Percentiles rank a stretch among this genome's conserved stretches.
These are phyloP conservation scores for Cicer yamashitae DNA, from an alignment of 306 rosid species.

Conservation along the genomic window DNA sequence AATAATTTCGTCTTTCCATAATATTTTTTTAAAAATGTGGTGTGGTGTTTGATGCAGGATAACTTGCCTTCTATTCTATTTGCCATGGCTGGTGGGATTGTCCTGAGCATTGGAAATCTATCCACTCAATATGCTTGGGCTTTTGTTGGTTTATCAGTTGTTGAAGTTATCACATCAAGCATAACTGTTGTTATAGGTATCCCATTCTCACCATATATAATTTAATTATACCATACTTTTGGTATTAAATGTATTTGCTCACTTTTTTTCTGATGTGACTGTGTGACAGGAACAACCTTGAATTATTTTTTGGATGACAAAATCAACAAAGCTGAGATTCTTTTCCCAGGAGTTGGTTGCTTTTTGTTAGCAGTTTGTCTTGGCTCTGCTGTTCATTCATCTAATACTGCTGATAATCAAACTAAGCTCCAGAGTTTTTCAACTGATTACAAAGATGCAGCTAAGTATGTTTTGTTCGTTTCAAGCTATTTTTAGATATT, in stretches of 20 bases:
- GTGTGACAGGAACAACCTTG: conserved; percentile 75
- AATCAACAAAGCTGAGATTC: conserved; percentile 82
- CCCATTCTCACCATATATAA: conserved; percentile 20
- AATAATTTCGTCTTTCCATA: too few species aligned
- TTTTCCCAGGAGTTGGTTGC: conserved; percentile 93
- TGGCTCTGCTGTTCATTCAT: conserved; percentile 85
- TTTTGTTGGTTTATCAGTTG: conserved; percentile 87
- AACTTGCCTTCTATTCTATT: conserved; percentile 85
- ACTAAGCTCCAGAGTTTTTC: conserved; percentile 62
- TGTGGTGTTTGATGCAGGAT: conserved; percentile 56
- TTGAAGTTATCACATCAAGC: conserved; percentile 85
- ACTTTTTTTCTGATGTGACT: conserved; percentile 15
- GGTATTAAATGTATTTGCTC: background rate
- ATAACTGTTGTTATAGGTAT: conserved; percentile 84
- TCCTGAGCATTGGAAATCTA: conserved; percentile 83
- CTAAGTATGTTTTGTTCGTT: background rate
- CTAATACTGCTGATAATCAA: conserved; percentile 81
- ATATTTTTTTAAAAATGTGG: background rate
- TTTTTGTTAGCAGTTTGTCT: conserved; percentile 87
- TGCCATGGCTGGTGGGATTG: conserved; percentile 89
- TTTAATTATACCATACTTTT: background rate
- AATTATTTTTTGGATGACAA: conserved; percentile 86
- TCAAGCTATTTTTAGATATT: too few species aligned
- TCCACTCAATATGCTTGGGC: conserved; percentile 90
- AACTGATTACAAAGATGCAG: conserved; percentile 43